These are phyloP conservation scores for Aureobasidium sp. DNA, from an alignment of 2,329 filamentous ascomycete genomes.

Conservation along the genomic window DNA sequence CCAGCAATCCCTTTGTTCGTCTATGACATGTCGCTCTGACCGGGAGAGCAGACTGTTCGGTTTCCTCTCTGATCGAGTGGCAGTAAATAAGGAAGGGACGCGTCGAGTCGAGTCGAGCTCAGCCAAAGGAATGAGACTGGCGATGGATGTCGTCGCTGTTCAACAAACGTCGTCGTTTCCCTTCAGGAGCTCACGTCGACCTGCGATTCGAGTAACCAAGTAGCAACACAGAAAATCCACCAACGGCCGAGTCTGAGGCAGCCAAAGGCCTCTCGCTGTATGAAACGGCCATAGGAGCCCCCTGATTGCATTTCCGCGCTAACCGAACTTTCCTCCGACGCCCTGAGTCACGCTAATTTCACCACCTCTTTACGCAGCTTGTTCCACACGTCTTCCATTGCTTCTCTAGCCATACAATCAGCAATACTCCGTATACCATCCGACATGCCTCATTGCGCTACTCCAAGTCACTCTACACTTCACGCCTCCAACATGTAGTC, in stretches of 20 bases:
- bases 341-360: slow-evolving; percentile 3
- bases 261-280: neutral
- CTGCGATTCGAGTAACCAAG: slow-evolving; percentile 2
- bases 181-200: slow-evolving; percentile 7
- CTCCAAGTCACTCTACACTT: neutral
- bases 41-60: neutral
- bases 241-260: slow-evolving; percentile 6
- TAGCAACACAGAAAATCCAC: neutral
- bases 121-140: slow-evolving; percentile 17
- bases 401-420: neutral
- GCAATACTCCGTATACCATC: neutral
- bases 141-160: neutral
- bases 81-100: slow-evolving; percentile 8
- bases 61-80: neutral
- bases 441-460: neutral
- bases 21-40: slow-evolving; percentile 11
- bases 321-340: neutral
- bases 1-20: slow-evolving; percentile 16
- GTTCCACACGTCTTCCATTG: neutral
- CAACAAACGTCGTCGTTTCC: neutral
- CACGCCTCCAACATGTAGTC: neutral
- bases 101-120: slow-evolving; percentile 3
- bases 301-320: slow-evolving; percentile 13
- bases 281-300: slow-evolving; percentile 2
- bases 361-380: neutral